Percentiles rank a stretch among this genome's conserved stretches.
These are phyloP conservation scores for Strigomonas culicis DNA, from an alignment of 208 protist species.

Conservation along the genomic window DNA sequence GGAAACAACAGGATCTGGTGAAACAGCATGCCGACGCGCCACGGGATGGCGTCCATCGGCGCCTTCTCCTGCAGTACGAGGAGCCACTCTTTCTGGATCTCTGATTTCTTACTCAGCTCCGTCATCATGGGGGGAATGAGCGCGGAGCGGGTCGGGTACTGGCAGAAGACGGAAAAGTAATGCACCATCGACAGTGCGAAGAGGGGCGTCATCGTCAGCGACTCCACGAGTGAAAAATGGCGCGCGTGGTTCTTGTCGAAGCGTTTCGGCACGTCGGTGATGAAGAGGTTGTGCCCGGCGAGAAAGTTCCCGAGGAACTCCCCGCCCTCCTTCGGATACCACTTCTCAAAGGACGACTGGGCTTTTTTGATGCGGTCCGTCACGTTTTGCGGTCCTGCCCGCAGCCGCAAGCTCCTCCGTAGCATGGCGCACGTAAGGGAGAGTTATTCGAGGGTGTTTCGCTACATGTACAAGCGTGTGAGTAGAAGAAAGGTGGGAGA, in stretches of 20 bases:
- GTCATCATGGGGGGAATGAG: slow-evolving; percentile 43
- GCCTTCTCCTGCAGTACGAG: slow-evolving; percentile 40
- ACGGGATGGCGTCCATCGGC: slow-evolving; percentile 39
- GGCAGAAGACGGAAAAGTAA: slow-evolving; percentile 78
- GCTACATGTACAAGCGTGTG: too few relatives aligned
- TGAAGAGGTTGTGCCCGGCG: slow-evolving; percentile 76
- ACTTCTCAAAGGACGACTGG: slow-evolving; percentile 4
- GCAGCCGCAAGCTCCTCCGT: background rate
- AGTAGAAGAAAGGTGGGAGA: background rate
- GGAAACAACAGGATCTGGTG: slow-evolving; percentile 65
- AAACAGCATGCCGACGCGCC: slow-evolving; percentile 38
- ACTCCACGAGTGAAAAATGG: slow-evolving; percentile 75
- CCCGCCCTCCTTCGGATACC: slow-evolving; percentile 62
- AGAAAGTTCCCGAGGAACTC: slow-evolving; percentile 69
- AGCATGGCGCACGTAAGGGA: too few relatives aligned
- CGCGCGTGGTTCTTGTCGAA: slow-evolving; percentile 61
- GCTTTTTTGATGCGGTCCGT: slow-evolving; percentile 5
- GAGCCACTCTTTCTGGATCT: slow-evolving; percentile 50
- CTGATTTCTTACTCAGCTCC: slow-evolving; percentile 44
- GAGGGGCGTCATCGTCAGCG: slow-evolving; percentile 57
- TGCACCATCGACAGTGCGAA: slow-evolving; percentile 76
- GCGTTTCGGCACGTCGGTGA: slow-evolving; percentile 61
- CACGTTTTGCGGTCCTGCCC: background rate
- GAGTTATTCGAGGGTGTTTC: too few relatives aligned
- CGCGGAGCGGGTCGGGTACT: slow-evolving; percentile 42